Percentiles rank a stretch among this genome's conserved stretches.
phyloP scores from a whole-genome alignment of 257 asterid genomes.

The Linaria vulgaris region DNA sequence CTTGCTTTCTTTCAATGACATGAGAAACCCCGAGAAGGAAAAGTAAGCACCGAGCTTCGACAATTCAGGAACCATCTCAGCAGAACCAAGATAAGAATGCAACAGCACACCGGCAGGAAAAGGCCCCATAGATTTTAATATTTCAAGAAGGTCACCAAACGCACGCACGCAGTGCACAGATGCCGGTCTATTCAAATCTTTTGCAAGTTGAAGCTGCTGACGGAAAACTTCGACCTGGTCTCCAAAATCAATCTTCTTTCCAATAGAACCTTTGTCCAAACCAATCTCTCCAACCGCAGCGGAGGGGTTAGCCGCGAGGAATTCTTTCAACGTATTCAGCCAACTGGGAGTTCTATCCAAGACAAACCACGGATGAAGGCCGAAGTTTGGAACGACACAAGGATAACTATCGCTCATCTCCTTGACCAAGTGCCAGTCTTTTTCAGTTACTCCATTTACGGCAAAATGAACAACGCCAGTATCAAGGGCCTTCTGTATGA shows the following conservation, averaged over 20 bases:
- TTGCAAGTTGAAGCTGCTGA: constrained; percentile 82
- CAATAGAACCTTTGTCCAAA: constrained; percentile 79
- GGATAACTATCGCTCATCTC: constrained; percentile 71
- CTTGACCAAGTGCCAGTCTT: constrained; percentile 89
- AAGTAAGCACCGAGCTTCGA: constrained; percentile 85
- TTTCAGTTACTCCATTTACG: constrained; percentile 81
- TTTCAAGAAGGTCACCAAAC: constrained; percentile 82
- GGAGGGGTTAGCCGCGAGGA: constrained; percentile 58
- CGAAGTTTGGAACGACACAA: constrained; percentile 73
- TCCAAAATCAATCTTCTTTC: constrained; percentile 59
- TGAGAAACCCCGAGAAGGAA: constrained; percentile 87
- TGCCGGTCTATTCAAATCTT: constrained; percentile 76
- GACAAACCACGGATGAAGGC: constrained; percentile 85
- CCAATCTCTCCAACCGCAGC: constrained; percentile 99
- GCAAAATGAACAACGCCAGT: constrained; percentile 79
- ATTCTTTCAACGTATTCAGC: constrained; percentile 58
- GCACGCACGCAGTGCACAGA: constrained; percentile 94
- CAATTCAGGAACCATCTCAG: constrained; percentile 89
- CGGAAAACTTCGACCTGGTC: constrained; percentile 76
- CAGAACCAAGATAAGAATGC: constrained; percentile 93
- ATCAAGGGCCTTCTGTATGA: constrained; percentile 57
- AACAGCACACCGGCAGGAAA: constrained; percentile 76
- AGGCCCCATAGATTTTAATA: constrained; percentile 71
- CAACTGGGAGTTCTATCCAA: constrained; percentile 71
- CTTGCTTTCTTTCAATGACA: constrained; percentile 87